Base-by-base conservation (phyloP, 2,329 filamentous ascomycete genomes). In the Zalaria sp. region DNA sequence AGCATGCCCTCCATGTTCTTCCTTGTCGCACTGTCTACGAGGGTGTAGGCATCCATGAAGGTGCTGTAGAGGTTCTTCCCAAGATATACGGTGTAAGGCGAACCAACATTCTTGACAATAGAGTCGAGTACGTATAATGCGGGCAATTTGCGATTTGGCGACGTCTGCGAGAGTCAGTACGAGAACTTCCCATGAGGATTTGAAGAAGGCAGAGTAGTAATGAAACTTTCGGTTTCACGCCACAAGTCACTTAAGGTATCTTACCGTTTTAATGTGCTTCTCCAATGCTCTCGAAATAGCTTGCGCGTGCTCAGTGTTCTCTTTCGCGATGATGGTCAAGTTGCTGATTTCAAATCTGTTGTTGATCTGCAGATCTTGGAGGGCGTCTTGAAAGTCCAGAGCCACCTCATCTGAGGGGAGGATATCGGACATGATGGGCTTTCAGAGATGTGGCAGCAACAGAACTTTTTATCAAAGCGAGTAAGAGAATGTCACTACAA, bases 121-220 rank as follows among this genome's bases (percentile, higher is more conserved):
- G 89, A 96, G 65, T 98, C 91, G 57, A 98, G 80, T 50, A 98
- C 85, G 64, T 96, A 98, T 27, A 98, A 73, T n/a, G 91, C 86
- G 11, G 91, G 88, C 3, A 98, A 70, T 58, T 96, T 98, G 61
- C 87, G 88, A 46, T 78, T 74, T 34, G 91, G 87, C 37, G 86
- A 77, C 42, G 83, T 85, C 91, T 98, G 64, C 35, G 18, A 37
- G 35, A 37, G 35, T 37, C n/a, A 37, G n/a, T 18, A 11, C 7
- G 7, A 9, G 10, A 38, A 26, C 10, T 9, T 9, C 35, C 8
- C 7, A n/a, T 25, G 29, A 25, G 28, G 28, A n/a, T 41, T 31
- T 36, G 39, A 36, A 4, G 11, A n/a, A 27, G 18, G 18, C 18
- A 18, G 18, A 18, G 18, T 18, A 18, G 18, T 18, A 18, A 18